Evolutionary conservation across 1,139 yeast species (phyloP), one percentile per base, ranked within the genome.

Genomic region (Yamadazyma blattariae): DNA sequence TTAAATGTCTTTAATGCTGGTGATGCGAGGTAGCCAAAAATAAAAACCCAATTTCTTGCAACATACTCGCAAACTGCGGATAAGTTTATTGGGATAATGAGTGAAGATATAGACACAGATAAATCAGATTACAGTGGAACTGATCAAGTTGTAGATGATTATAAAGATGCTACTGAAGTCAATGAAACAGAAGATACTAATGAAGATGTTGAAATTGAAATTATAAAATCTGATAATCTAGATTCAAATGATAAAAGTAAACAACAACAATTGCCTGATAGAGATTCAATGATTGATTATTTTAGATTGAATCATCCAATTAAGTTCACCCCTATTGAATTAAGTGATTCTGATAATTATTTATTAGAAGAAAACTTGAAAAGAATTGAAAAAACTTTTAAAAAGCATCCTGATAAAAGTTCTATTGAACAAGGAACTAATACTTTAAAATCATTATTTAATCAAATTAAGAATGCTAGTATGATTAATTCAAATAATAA

Each of bases 341-440:
- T 42, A 11, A 24, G 54, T 24, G 30, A 45, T 0, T 44, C 55
- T 10, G 34, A 57, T n/a, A 66, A 66, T 40, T 61, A 55, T 38
- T 54, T 70, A 34, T 50, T 70, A 19, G 65, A 63, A 40, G 56
- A 70, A 23, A 65, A 64, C 32, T 60, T 60, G 41, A 54, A 54
- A 35, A 59, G 57, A 29, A 46, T 66, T 28, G 51, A 57, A 33
- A 43, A 54, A 30, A 53, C 51, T 28, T 68, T 63, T 41, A 50
- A 54, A 17, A 45, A 52, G 25, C 67, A 64, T 39, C 63, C 57
- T 39, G 47, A 51, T 13, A 55, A 56, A 22, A 51, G 55, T 19
- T 77, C 76, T 27, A 69, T 82, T 33, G 64, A 67, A 33, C 65
- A 76, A 2, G 90, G 94, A 12, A 73, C 80, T 14, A 70, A 68